Evolutionary conservation across 1,284 basidiomycete genomes (phyloP).

Genomic region (Sporisorium sorghi): DNA sequence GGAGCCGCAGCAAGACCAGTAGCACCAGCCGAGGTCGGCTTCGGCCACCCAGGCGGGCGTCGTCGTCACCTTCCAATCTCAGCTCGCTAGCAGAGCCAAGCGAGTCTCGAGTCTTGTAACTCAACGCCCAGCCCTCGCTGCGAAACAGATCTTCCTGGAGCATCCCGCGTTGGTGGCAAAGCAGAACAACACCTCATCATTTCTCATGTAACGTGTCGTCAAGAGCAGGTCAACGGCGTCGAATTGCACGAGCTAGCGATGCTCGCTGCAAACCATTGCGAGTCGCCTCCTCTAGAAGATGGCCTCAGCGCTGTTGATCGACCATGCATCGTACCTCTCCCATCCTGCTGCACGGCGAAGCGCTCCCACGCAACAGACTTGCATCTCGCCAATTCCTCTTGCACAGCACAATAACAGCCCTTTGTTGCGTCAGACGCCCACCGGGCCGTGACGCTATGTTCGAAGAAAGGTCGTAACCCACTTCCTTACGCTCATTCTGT

Average conservation of each 20-base stretch:
- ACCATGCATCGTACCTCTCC: background rate
- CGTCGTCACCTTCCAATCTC: background rate
- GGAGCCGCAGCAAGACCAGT: background rate
- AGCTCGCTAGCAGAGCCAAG: constrained; percentile 1
- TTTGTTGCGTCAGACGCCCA: background rate
- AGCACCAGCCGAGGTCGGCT: background rate
- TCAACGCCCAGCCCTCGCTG: constrained; percentile 1
- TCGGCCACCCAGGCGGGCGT: background rate
- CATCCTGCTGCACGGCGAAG: background rate
- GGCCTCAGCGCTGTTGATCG: background rate
- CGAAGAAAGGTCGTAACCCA: too few relatives aligned
- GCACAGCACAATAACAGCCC: background rate
- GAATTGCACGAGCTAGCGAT: too few relatives aligned
- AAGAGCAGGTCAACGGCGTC: background rate
- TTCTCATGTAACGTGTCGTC: constrained; percentile 1
- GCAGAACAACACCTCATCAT: background rate
- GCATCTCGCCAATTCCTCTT: background rate
- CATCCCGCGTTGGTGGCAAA: constrained; percentile 11
- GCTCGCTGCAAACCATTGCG: too few relatives aligned
- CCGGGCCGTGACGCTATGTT: background rate
- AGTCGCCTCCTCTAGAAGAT: background rate
- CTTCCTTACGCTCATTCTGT: too few relatives aligned
- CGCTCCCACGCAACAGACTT: background rate
- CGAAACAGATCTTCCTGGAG: constrained; percentile 4
- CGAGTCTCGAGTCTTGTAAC: background rate